Base-by-base conservation (phyloP, 352 stramenopile genomes). In the Globisporangium recalcitrans region DNA sequence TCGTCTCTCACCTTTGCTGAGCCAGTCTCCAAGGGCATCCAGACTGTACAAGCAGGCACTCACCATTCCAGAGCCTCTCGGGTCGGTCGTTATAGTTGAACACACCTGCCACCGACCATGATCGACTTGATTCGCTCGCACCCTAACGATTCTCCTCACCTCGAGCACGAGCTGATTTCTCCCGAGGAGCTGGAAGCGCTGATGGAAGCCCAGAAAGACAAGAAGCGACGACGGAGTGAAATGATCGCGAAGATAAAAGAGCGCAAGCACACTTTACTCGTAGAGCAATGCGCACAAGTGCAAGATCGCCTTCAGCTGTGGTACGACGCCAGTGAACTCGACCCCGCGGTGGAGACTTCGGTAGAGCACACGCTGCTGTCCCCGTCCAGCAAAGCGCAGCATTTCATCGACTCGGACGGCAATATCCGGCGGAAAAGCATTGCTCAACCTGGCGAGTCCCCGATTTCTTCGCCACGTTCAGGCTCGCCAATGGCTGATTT, bases 341-440 rank as follows among this genome's bases (percentile, higher is more conserved):
- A 81, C 31, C 69, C 73, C 5, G 24, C 31, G 0, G 69, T 64
- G 1, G 73, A 81, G 54, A 75, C 72, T 24, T 73, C 70, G 21
- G 62, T 32, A 6, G 49, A 58, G 10, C 54, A 81, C 59, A 75
- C 70, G 10, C 27, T 46, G 4, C 27, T 55, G 1, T 67, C 61
- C 21, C 73, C 73, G 1, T 77, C 71, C 3, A 68, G 58, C 31
- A 65, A 70, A n/a, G 48, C 71, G 9, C 32, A 63, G 3, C 52
- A 69, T 1, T 78, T 68, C 36, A 66, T 81, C 19, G 73, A 81
- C 14, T 48, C 51, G 1, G 64, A 80, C 7, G 70, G 71, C 13
- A 81, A 81, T 52, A 31, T 78, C 2, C 63, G 73, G 3, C 68
- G 71, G 31, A 78, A 77, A 52, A 63, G 47, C 42, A 11, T 36